Evolutionary conservation across 2,329 filamentous ascomycete genomes (phyloP).

Genomic region (Ascochyta viciae-villosae): DNA sequence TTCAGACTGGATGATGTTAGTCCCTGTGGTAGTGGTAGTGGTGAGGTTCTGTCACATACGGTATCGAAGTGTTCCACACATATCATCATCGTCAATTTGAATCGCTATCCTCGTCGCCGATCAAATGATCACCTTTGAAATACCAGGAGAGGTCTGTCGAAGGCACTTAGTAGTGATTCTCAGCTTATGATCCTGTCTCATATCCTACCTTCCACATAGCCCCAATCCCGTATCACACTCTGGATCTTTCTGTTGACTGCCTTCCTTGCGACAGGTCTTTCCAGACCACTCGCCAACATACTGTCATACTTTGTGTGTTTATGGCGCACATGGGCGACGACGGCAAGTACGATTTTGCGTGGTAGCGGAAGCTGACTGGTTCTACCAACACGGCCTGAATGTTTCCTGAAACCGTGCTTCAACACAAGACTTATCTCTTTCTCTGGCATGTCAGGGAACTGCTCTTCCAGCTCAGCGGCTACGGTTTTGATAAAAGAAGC

Average conservation of each 20-base stretch:
- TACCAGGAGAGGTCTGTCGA: constrained; percentile 24
- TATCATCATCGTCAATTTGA: neutral
- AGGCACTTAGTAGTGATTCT: neutral
- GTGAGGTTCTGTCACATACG: neutral
- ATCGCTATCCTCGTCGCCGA: neutral
- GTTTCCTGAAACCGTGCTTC: constrained; percentile 54
- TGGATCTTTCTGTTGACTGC: constrained; percentile 31
- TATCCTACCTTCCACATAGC: constrained; percentile 29
- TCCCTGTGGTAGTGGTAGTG: neutral
- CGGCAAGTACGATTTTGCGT: constrained; percentile 55
- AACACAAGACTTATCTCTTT: constrained; percentile 47
- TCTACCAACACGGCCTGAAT: constrained; percentile 58
- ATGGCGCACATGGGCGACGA: constrained; percentile 60
- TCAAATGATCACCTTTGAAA: constrained; percentile 5
- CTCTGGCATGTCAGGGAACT: constrained; percentile 54
- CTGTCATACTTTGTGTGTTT: constrained; percentile 57
- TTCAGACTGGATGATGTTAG: neutral
- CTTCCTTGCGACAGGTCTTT: constrained; percentile 32
- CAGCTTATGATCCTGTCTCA: neutral
- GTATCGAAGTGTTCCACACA: neutral
- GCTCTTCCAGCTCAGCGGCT: constrained; percentile 40
- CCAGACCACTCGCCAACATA: constrained; percentile 37
- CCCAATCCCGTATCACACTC: constrained; percentile 35
- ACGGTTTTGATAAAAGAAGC: constrained; percentile 28
- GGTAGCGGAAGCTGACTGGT: constrained; percentile 49